Base-by-base conservation (phyloP, 2,329 filamentous ascomycete species). In the Lachnellula cervina region DNA sequence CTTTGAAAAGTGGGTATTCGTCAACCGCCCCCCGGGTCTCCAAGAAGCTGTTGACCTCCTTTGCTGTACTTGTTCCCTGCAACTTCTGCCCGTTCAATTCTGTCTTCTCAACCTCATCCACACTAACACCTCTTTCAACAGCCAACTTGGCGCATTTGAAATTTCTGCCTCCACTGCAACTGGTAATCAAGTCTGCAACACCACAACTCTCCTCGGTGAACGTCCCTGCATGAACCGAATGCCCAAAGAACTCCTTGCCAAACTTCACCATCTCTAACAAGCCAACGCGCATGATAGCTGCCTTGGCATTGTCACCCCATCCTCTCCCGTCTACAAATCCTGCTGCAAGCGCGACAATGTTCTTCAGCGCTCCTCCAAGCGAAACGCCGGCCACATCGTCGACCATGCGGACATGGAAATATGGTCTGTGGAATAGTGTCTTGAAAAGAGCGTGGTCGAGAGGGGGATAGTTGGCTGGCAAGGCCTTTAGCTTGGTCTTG, bases 271-370 rank as follows among this genome's bases (percentile, higher is more conserved):
- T 96, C 75, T 99, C 94, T 65, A 97, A 80, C 46, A 99, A 83
- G 7, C 94, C 94, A 19, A 97, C 88, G 43, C 94, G 89, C 90
- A 99, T 97, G 58, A 99, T 87, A 46, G 94, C 94, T n/a, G 94
- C 91, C 77, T 99, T 97, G 63, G 93, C 93, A 66, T 97, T 99
- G 77, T 97, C 92, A 68, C 94, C 94, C 93, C 94, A 99, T 62
- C 93, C 93, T 59, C 93, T 83, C 37, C 94, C 94, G 62, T 96
- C 90, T 45, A 97, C 91, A 72, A 96, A 99, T 56, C 94, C 94
- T 34, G 94, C 92, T 5, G 91, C 93, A 17, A 99, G 77, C 5
- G 94, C 94, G 54, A 99, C 90, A 62, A 99, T 87, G 77, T 99
- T 99, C 80, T 99, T 99, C 64, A 99, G 78, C 0, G 94, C 94